Base-by-base conservation (phyloP, 768 basidiomycete species). In the Daedalea quercina region DNA sequence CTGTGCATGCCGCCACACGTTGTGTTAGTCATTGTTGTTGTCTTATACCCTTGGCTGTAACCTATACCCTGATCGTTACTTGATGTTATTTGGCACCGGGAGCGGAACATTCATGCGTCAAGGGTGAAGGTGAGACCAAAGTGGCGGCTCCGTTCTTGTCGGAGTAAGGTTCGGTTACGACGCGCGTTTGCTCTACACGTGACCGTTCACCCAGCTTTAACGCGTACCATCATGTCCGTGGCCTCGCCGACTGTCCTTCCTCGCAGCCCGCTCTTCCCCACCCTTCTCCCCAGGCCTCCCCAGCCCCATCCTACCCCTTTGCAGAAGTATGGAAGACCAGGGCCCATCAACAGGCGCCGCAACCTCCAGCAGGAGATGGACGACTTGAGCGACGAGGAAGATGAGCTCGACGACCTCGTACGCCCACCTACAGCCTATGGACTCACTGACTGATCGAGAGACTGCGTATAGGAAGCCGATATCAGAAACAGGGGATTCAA, bases 331-430 rank as follows among this genome's bases (percentile, higher is more conserved):
- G 71, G 77, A 35, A 71, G 70, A 2, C 78, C 82, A 58, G 78
- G 76, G 1, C 76, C 79, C 42, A 67, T 89, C 58, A 84, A 82
- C 59, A 74, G 76, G 28, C 73, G 76, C 40, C 79, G 90, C 22
- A 84, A 91, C 65, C 65, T 90, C 26, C 77, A 80, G 55, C 78
- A 81, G 37, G 88, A 92, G 65, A 85, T 88, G 75, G 86, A 89
- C 45, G 87, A 92, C 60, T 68, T 92, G 55, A 90, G 87, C 54
- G 90, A 91, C 52, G 90, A 91, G 65, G 90, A 91, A 68, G 79
- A 74, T 48, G 87, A 90, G 59, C 63, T 91, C n/a, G 89, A 91
- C 54, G 85, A 86, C 42, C 73, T 81, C 58, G 89, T 86, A 62
- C 57, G 79, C 41, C 9, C 28, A 23, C 40, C n/a, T n/a, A n/a